phyloP scores from a whole-genome alignment of 106 monocot genomes.

The Platanthera guangdongensis region DNA sequence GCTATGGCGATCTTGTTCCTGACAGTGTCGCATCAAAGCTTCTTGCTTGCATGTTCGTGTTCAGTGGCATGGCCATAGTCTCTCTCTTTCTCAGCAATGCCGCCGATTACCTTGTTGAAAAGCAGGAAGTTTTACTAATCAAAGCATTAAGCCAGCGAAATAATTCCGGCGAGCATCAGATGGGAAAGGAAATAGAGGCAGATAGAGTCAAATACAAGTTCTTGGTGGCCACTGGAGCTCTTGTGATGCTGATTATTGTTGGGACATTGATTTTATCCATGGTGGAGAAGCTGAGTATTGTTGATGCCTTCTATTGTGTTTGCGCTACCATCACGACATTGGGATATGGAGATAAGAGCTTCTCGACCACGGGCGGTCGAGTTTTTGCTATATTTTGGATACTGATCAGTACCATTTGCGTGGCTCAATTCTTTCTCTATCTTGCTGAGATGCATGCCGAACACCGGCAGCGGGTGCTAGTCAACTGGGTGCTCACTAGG shows the following conservation, averaged over 20 bases:
- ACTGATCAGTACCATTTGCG: slow-evolving; percentile 45
- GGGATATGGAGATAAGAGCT: slow-evolving; percentile 93
- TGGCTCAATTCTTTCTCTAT: slow-evolving; percentile 83
- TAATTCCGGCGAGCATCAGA: slow-evolving; percentile 26
- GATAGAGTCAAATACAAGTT: slow-evolving; percentile 61
- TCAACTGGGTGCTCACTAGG: slow-evolving; percentile 76
- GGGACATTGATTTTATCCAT: slow-evolving; percentile 48
- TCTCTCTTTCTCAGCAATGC: slow-evolving; percentile 60
- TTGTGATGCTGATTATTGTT: slow-evolving; percentile 26
- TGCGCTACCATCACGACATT: slow-evolving; percentile 87
- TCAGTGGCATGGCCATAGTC: slow-evolving; percentile 70
- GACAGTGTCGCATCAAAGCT: slow-evolving; percentile 53
- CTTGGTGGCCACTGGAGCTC: slow-evolving; percentile 13
- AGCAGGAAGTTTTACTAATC: slow-evolving; percentile 65
- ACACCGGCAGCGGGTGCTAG: slow-evolving; percentile 44
- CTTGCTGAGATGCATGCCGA: slow-evolving; percentile 68
- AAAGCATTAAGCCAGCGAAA: slow-evolving; percentile 43
- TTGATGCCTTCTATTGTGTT: slow-evolving; percentile 92
- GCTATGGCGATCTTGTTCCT: slow-evolving; percentile 85
- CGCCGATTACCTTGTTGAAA: slow-evolving; percentile 79
- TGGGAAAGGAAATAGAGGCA: slow-evolving; percentile 41
- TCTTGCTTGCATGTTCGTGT: slow-evolving; percentile 72
- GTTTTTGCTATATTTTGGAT: slow-evolving; percentile 83
- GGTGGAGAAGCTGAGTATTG: slow-evolving; percentile 60
- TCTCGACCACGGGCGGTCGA: slow-evolving; percentile 54